Conservation (phyloP, 2,329 filamentous ascomycete genomes). For the Microdochium bolleyi region DNA sequence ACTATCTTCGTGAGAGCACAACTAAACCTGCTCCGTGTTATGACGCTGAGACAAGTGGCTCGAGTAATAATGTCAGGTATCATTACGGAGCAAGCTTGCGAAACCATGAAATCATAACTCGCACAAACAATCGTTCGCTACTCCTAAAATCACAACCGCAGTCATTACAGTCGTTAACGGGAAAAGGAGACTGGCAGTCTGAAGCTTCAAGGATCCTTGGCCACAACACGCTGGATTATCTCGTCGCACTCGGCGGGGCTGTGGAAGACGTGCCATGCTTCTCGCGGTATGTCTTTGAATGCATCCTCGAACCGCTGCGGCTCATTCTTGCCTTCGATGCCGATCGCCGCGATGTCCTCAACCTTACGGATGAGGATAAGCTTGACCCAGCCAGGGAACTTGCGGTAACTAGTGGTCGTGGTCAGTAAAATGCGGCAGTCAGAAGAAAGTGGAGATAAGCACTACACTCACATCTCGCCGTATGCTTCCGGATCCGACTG, state of each 20-base stretch:
- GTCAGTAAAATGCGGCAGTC: neutral
- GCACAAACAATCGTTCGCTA: no score
- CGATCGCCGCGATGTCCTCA: slow-evolving; percentile 58
- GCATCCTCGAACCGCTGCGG: slow-evolving; percentile 72
- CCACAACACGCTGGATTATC: slow-evolving; percentile 15
- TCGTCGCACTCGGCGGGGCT: slow-evolving; percentile 58
- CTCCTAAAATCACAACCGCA: no score
- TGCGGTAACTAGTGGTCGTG: slow-evolving; percentile 42
- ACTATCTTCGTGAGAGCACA: no score
- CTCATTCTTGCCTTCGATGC: slow-evolving; percentile 68
- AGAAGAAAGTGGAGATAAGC: neutral
- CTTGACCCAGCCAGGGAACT: slow-evolving; percentile 67
- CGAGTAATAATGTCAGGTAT: no score
- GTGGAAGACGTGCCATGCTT: slow-evolving; percentile 76
- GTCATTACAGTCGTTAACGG: no score
- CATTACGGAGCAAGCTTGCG: no score
- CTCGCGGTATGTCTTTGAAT: slow-evolving; percentile 64
- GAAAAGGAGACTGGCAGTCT: neutral
- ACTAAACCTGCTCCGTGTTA: no score
- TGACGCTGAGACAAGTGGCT: no score
- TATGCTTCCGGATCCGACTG: slow-evolving; percentile 90
- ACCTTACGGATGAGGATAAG: slow-evolving; percentile 84
- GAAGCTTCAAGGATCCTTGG: neutral
- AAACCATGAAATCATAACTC: no score
- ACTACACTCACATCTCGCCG: slow-evolving; percentile 59